Percentiles rank a stretch among this genome's conserved stretches.
Conservation (phyloP, 371 early-diverging fungal species). For the Mucor sp. region DNA sequence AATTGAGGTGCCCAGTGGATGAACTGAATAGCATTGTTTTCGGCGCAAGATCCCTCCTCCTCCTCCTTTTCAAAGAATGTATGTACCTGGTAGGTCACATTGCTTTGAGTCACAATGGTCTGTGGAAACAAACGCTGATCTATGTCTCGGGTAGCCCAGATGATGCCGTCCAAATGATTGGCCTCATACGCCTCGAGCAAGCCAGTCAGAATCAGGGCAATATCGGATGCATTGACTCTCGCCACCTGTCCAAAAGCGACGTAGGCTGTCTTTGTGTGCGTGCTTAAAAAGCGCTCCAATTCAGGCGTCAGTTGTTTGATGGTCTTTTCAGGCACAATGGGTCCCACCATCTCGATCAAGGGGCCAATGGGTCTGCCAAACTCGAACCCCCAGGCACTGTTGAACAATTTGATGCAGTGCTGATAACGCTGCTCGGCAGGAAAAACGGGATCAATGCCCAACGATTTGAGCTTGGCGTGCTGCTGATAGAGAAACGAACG, state of each 20-base stretch:
- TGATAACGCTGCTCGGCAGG: not conserved
- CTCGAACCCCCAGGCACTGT: conserved; percentile 27
- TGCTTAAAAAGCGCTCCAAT: conserved; percentile 17
- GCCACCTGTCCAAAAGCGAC: conserved; percentile 40
- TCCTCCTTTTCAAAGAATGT: not conserved
- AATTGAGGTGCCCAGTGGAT: conserved; percentile 39
- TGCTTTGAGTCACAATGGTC: not conserved
- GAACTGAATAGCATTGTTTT: conserved; percentile 1
- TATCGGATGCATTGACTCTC: not conserved
- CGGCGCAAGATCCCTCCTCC: not conserved
- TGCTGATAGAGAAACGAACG: not conserved
- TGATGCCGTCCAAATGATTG: conserved; percentile 29
- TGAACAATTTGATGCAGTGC: conserved; percentile 23
- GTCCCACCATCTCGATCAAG: conserved; percentile 34
- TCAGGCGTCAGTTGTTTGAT: conserved; percentile 10
- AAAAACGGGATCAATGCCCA: not conserved
- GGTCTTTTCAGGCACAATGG: conserved; percentile 25
- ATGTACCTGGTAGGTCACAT: not conserved
- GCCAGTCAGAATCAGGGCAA: conserved; percentile 19
- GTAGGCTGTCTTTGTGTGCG: conserved; percentile 26
- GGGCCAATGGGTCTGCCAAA: conserved; percentile 32
- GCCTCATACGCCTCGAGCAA: conserved; percentile 15
- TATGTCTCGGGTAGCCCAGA: conserved; percentile 27
- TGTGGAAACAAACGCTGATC: not conserved
- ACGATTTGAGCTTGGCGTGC: conserved; percentile 7